Conservation (phyloP, 116 monocot genomes). For the Trichopus zeylanicus region DNA sequence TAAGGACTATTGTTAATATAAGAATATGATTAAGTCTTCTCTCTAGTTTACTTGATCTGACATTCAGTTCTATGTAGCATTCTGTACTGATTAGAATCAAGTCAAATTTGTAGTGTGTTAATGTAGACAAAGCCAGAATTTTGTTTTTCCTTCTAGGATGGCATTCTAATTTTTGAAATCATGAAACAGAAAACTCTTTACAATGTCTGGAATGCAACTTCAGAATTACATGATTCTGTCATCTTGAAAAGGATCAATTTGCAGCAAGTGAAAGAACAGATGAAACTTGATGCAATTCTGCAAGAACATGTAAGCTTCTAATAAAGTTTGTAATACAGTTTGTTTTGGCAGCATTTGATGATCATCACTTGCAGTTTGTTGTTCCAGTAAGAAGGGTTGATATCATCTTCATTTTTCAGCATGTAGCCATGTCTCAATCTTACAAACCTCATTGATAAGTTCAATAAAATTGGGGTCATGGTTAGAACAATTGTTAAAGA, state of each 20-base stretch:
- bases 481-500: too few species aligned
- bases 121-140: not conserved
- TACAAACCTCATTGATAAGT: too few species aligned
- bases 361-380: not conserved
- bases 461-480: too few species aligned
- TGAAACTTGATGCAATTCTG: conserved; percentile 42
- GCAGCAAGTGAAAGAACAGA: conserved; percentile 36
- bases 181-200: conserved; percentile 52
- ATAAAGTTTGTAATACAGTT: not conserved
- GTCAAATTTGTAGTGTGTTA: not conserved
- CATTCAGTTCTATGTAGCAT: too few species aligned
- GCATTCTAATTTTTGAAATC: not conserved
- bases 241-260: conserved; percentile 39
- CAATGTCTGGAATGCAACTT: conserved; percentile 35
- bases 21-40: too few species aligned
- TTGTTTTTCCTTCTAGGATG: not conserved
- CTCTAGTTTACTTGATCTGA: too few species aligned
- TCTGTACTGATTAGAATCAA: not conserved
- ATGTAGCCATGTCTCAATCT: too few species aligned
- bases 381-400: not conserved
- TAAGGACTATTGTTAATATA: too few species aligned
- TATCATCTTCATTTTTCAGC: too few species aligned
- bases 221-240: conserved; percentile 43
- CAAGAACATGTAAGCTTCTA: conserved; percentile 53
- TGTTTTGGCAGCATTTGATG: not conserved